phyloP scores from a whole-genome alignment of 2,329 filamentous ascomycete genomes.

The Arthrobotrys entomopaga region DNA sequence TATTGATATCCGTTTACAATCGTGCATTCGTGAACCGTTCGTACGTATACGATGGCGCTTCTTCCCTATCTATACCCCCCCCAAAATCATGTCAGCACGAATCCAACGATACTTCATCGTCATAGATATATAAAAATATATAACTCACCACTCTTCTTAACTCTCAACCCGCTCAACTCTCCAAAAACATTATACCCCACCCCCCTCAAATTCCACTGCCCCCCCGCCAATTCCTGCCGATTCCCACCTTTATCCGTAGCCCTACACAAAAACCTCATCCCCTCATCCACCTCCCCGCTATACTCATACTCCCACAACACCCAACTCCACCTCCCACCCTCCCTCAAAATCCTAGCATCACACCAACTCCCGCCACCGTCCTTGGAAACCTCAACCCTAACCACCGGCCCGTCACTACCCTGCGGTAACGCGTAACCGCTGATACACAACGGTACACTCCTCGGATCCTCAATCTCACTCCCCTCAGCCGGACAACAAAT shows the following conservation, averaged over 20 bases:
- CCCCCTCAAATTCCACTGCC: conserved; percentile 70
- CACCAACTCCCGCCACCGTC: conserved; percentile 84
- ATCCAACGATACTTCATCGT: no score
- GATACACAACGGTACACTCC: conserved; percentile 20
- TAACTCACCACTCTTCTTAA: conserved; percentile 58
- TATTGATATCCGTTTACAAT: no score
- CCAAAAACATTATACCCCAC: conserved; percentile 72
- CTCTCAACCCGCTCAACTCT: conserved; percentile 66
- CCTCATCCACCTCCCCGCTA: conserved; percentile 62
- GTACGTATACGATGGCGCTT: no score
- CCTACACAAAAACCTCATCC: conserved; percentile 66
- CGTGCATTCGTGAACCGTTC: no score
- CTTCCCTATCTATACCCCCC: no score
- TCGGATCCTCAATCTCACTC: conserved; percentile 62
- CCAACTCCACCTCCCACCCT: conserved; percentile 68
- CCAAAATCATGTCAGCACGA: no score
- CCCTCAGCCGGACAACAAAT: conserved; percentile 65
- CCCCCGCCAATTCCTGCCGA: conserved; percentile 63
- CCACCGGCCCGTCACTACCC: conserved; percentile 82
- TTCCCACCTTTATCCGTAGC: conserved; percentile 69
- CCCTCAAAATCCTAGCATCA: conserved; percentile 67
- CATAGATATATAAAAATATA: neutral
- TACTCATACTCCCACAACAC: conserved; percentile 67
- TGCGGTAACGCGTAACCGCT: conserved; percentile 79
- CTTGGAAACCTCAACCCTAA: conserved; percentile 81